Percentiles rank a stretch among this genome's conserved stretches.
phyloP scores from a whole-genome alignment of 1,284 basidiomycete genomes.

The Tylopilus sp. region DNA sequence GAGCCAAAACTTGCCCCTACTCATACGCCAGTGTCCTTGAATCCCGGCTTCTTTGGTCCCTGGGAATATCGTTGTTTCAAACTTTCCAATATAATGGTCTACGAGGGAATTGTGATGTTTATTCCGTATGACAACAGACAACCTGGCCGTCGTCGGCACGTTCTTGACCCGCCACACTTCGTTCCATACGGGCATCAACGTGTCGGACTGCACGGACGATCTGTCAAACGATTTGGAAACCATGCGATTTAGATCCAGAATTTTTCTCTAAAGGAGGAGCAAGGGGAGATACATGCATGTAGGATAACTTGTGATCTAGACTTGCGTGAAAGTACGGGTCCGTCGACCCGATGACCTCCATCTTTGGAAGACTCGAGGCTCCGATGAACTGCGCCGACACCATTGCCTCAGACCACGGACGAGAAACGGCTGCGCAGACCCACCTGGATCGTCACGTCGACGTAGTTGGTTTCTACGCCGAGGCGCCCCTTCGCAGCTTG shows the following conservation, averaged over 20 bases:
- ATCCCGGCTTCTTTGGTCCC: constrained; percentile 64
- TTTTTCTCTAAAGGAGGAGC: not conserved
- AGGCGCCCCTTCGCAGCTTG: constrained; percentile 6
- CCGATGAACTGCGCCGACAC: constrained; percentile 53
- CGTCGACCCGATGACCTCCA: constrained; percentile 63
- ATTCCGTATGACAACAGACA: constrained; percentile 58
- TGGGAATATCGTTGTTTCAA: constrained; percentile 47
- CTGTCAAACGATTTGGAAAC: constrained; percentile 38
- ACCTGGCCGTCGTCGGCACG: constrained; percentile 57
- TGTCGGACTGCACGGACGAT: constrained; percentile 59
- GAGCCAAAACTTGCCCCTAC: constrained; percentile 62
- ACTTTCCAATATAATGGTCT: constrained; percentile 66
- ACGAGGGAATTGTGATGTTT: constrained; percentile 58
- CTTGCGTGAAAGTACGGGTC: constrained; percentile 72
- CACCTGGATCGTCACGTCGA: constrained; percentile 30
- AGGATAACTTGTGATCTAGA: constrained; percentile 57
- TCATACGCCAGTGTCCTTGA: constrained; percentile 45
- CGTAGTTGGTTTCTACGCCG: constrained; percentile 24
- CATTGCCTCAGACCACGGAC: constrained; percentile 1
- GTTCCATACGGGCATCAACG: constrained; percentile 67
- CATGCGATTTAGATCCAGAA: constrained; percentile 1
- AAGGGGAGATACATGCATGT: constrained; percentile 45
- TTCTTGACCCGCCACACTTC: constrained; percentile 69
- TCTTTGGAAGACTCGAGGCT: constrained; percentile 61
- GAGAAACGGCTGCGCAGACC: not conserved